Evolutionary conservation across 2,329 filamentous ascomycete genomes (phyloP), one percentile per base, ranked within the genome.

Genomic region (Talaromyces marneffei): DNA sequence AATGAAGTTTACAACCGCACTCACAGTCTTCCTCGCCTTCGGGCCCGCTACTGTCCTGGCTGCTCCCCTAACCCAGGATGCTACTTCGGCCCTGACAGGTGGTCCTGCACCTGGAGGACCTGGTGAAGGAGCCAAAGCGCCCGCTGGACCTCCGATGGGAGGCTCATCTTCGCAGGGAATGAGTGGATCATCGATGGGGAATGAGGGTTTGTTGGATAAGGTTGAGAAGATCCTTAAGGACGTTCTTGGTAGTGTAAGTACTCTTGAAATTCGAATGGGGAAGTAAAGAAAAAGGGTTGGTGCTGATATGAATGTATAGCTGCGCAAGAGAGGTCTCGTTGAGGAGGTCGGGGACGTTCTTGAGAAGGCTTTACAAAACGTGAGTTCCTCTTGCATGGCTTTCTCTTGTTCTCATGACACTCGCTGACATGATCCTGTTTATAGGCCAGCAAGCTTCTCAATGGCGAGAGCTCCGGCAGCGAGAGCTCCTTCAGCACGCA

Each of bases 401-500:
- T 16, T 18, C 4, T 20, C 25, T 23, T 20, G 16, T 12, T 2
- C 1, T 7, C 4, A 9, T 23, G 12, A 3, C 5, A 7, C 27
- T 25, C 20, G 14, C 44, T 59, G 25, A 59, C 44, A 25, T 12
- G 18, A 44, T 33, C 27, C 8, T 44, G 3, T 12, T 6, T 18
- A 3, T 12, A 62, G 60, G 42, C 40, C 12, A 54, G 46, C 55
- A 39, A 59, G 39, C 60, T 62, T 3, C 7, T 62, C 48, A 62
- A 62, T 12, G 60, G 60, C 16, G 27, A 62, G 20, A 40, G 57
- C 35, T 37, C 60, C 61, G 59, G 62, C 55, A n/a, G 44, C 65
- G 18, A 37, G 48, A 27, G 63, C 57, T 8, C 61, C 61, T 23
- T 40, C 62, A 44, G 57, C 50, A 40, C 68, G 63, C 20, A 67